A percentile compares a stretch with the other conserved stretches of the same genome.
Evolutionary conservation across 2,329 filamentous ascomycete species (phyloP).

Genomic region (Beauveria sp.): DNA sequence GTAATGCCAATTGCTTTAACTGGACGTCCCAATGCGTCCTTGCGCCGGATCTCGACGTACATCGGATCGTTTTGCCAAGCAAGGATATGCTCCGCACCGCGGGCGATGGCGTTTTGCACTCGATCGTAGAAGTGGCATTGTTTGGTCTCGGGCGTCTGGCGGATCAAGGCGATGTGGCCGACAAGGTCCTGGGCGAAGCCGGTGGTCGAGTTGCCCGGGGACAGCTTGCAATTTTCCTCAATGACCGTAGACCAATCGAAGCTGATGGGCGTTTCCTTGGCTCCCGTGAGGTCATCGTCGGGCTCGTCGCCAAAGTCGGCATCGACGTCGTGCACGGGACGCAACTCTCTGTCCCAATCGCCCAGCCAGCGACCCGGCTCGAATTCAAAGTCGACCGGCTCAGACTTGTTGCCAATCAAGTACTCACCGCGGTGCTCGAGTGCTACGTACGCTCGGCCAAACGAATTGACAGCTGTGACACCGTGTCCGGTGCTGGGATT

Average conservation of each 20-base stretch:
- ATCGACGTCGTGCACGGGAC: neutral
- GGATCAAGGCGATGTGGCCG: neutral
- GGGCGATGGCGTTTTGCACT: neutral
- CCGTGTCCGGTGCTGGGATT: constrained; percentile 3
- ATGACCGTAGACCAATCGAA: neutral
- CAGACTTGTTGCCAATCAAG: neutral
- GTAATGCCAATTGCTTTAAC: neutral
- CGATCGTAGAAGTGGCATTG: neutral
- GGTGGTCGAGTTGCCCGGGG: neutral
- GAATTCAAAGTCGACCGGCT: neutral
- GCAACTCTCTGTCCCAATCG: neutral
- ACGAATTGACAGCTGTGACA: constrained; percentile 7
- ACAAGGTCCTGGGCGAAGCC: neutral
- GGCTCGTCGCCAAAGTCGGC: neutral
- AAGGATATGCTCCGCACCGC: neutral
- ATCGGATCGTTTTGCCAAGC: neutral
- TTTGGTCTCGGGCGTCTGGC: neutral
- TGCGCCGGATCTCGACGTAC: neutral
- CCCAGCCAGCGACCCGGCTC: neutral
- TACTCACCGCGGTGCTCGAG: neutral
- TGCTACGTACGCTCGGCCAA: neutral
- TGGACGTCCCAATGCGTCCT: neutral
- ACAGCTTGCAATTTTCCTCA: neutral
- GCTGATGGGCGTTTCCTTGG: neutral
- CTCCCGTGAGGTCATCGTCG: neutral